Evolutionary conservation across 352 stramenopile species (phyloP).

Genomic region (Globisporangium paddicum): DNA sequence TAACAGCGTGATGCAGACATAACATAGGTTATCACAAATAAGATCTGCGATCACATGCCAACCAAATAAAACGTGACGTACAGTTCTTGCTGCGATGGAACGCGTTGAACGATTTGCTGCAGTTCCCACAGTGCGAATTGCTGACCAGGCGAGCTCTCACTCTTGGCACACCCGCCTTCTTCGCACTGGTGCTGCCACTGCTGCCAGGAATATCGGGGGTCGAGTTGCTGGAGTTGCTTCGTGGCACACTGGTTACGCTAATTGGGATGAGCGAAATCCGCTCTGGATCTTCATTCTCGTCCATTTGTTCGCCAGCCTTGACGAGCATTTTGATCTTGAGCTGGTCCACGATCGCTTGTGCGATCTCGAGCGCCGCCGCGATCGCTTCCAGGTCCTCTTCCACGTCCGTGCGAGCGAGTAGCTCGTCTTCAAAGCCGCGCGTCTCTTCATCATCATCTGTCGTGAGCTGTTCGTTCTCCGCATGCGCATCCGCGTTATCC

Average conservation of each 20-base stretch:
- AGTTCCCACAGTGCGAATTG: conserved; percentile 41
- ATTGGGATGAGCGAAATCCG: conserved; percentile 11
- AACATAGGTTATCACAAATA: conserved; percentile 3
- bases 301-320: conserved; percentile 39
- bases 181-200: conserved; percentile 7
- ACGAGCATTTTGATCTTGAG: conserved; percentile 51
- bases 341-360: conserved; percentile 51
- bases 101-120: conserved; percentile 59
- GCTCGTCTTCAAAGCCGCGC: conserved; percentile 13
- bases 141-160: conserved; percentile 27
- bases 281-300: conserved; percentile 19
- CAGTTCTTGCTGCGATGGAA: conserved; percentile 69
- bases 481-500: conserved; percentile 14
- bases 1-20: background rate
- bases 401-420: background rate
- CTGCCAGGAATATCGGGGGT: background rate
- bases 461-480: background rate
- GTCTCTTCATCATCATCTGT: conserved; percentile 10
- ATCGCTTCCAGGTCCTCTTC: conserved; percentile 41
- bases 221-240: background rate
- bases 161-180: conserved; percentile 29
- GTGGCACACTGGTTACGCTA: background rate
- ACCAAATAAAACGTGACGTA: conserved; percentile 2
- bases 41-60: background rate
- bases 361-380: conserved; percentile 43